These are phyloP conservation scores for Amphicarpaea edgeworthii DNA, from an alignment of 306 rosid genomes.

Conservation along the genomic window DNA sequence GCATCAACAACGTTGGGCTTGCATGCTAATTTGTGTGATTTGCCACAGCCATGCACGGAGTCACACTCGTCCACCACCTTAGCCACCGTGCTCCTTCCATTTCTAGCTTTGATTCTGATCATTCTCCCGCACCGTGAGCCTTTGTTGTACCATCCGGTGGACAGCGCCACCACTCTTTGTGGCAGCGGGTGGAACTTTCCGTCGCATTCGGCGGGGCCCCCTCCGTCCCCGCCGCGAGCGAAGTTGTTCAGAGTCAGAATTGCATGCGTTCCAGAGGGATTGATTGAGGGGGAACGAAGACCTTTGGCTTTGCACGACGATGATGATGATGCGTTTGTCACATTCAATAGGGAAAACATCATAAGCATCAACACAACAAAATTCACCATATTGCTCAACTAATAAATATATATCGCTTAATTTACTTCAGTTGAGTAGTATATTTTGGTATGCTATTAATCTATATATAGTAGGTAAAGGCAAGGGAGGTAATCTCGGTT, in stretches of 20 bases:
- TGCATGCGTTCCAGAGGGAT: not conserved
- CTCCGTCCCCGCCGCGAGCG: conserved; percentile 14
- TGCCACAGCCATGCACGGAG: not conserved
- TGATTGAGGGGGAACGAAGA: not conserved
- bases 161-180: conserved; percentile 2
- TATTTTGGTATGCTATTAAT: too few relatives aligned
- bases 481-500: not conserved
- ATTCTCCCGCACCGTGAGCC: not conserved
- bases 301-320: not conserved
- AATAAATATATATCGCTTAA: too few relatives aligned
- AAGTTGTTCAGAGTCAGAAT: conserved; percentile 13
- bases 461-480: too few relatives aligned
- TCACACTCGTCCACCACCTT: conserved; percentile 24
- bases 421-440: too few relatives aligned
- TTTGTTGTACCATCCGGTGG: not conserved
- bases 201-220: conserved; percentile 15
- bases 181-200: conserved; percentile 18
- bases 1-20: conserved; percentile 14
- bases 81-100: conserved; percentile 12
- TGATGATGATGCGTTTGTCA: not conserved
- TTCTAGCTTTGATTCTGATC: not conserved
- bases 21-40: not conserved
- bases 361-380: not conserved
- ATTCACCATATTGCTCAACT: not conserved
- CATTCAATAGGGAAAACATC: not conserved